A percentile compares a stretch with the other conserved stretches of the same genome.
These are phyloP conservation scores for Coniochaeta sp. DNA, from an alignment of 2,329 filamentous ascomycete genomes.

Conservation along the genomic window DNA sequence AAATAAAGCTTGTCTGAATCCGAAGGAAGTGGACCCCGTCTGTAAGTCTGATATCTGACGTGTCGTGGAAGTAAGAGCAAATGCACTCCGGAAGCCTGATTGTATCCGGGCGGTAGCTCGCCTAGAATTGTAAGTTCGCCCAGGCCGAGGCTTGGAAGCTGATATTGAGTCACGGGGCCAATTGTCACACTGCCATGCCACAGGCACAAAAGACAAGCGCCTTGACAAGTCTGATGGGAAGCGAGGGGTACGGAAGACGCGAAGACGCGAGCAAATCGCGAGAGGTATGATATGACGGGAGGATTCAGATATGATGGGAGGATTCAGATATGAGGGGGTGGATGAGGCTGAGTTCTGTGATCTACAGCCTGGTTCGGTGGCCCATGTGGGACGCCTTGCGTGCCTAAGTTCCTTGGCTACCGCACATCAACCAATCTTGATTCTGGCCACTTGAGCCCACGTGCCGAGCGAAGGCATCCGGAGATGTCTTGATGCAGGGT, in stretches of 20 bases:
- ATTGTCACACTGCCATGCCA: neutral
- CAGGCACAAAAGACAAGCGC: neutral
- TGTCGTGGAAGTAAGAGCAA: neutral
- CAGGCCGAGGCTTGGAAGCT: neutral
- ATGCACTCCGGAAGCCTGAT: neutral
- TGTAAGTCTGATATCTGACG: neutral
- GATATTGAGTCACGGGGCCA: neutral
- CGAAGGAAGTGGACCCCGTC: neutral
- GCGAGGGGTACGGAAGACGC: neutral
- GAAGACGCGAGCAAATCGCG: neutral
- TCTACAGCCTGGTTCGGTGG: neutral
- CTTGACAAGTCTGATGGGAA: neutral
- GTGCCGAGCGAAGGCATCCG: no score
- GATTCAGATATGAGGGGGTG: neutral
- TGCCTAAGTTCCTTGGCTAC: neutral
- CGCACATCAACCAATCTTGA: neutral
- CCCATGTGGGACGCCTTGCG: neutral
- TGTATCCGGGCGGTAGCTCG: neutral
- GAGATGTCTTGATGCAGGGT: neutral
- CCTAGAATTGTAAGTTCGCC: neutral
- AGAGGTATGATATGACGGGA: neutral
- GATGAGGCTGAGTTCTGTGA: neutral
- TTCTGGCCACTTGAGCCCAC: neutral
- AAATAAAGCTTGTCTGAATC: no score
- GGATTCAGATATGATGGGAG: neutral